Conservation (phyloP, 1,284 basidiomycete species). For the Boletus mariae region DNA sequence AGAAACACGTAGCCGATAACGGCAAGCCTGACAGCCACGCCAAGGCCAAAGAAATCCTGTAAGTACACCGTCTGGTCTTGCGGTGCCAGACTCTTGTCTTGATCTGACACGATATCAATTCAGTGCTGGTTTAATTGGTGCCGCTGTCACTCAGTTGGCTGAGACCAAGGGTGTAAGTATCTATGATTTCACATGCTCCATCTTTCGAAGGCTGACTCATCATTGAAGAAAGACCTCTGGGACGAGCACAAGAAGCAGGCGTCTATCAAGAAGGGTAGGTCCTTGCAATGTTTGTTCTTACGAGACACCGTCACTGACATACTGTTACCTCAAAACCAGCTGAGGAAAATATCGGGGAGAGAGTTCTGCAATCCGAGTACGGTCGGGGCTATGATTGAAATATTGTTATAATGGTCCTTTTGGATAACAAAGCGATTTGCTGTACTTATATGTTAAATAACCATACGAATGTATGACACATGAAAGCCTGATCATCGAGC, state of each 20-base stretch:
- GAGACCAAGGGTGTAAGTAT: constrained; percentile 26
- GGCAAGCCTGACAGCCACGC: constrained; percentile 18
- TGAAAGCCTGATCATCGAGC: too few species aligned
- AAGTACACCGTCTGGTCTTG: neutral
- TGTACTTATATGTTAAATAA: constrained; percentile 3
- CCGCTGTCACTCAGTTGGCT: constrained; percentile 3
- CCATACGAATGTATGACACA: too few species aligned
- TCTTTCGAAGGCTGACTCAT: neutral
- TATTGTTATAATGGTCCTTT: neutral
- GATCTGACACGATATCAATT: neutral
- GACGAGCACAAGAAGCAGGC: constrained; percentile 5
- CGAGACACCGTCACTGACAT: neutral
- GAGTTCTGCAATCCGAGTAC: neutral
- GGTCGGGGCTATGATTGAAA: neutral
- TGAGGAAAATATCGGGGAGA: neutral
- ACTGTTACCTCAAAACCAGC: constrained; percentile 3
- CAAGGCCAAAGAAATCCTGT: constrained; percentile 16
- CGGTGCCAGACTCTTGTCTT: neutral
- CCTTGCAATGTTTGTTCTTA: neutral
- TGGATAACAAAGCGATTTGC: neutral
- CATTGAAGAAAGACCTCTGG: constrained; percentile 8
- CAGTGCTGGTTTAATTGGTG: constrained; percentile 17
- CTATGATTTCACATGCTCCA: neutral
- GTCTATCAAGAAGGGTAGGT: constrained; percentile 3
- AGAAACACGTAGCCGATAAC: constrained; percentile 5